Percentiles rank a stretch among this genome's conserved stretches.
Evolutionary conservation across 2,329 filamentous ascomycete genomes (phyloP).

Genomic region (Aspergillus oerlinghausenensis): DNA sequence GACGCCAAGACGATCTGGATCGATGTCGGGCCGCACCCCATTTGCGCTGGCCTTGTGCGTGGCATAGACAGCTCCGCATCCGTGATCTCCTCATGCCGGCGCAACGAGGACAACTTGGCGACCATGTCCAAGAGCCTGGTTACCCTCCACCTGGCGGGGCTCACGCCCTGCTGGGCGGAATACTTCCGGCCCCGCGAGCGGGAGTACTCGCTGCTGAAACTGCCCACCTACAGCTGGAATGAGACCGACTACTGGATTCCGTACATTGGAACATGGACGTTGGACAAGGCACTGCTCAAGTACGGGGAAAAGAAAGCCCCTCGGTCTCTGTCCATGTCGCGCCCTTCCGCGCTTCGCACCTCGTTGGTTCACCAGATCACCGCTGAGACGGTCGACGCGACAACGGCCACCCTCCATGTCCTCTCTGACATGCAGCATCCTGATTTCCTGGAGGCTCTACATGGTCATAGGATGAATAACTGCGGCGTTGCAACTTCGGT

Average conservation of each 20-base stretch:
- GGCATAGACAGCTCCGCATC: slow-evolving; percentile 54
- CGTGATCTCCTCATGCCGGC: slow-evolving; percentile 56
- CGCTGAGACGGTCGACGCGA: slow-evolving; percentile 27
- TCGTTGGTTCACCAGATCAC: slow-evolving; percentile 25
- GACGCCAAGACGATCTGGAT: slow-evolving; percentile 66
- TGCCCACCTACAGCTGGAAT: slow-evolving; percentile 66
- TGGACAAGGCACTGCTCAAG: slow-evolving; percentile 53
- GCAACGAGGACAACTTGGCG: slow-evolving; percentile 60
- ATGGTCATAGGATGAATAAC: slow-evolving; percentile 43
- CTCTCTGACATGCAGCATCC: slow-evolving; percentile 38
- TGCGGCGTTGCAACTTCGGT: slow-evolving; percentile 43
- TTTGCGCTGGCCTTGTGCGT: slow-evolving; percentile 65
- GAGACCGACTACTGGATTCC: slow-evolving; percentile 70
- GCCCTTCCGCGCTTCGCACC: slow-evolving; percentile 3
- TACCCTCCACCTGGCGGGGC: slow-evolving; percentile 58
- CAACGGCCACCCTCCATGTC: slow-evolving; percentile 26
- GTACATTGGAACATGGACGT: slow-evolving; percentile 66
- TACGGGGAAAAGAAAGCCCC: neutral
- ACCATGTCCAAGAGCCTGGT: slow-evolving; percentile 56
- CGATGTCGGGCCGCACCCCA: slow-evolving; percentile 70
- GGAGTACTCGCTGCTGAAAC: slow-evolving; percentile 53
- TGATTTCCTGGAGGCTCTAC: slow-evolving; percentile 33
- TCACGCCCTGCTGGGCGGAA: slow-evolving; percentile 66
- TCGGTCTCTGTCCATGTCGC: neutral
- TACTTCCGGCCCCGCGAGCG: slow-evolving; percentile 59